These are phyloP conservation scores for Phyllachora maydis DNA, from an alignment of 2,329 filamentous ascomycete genomes.

Conservation along the genomic window DNA sequence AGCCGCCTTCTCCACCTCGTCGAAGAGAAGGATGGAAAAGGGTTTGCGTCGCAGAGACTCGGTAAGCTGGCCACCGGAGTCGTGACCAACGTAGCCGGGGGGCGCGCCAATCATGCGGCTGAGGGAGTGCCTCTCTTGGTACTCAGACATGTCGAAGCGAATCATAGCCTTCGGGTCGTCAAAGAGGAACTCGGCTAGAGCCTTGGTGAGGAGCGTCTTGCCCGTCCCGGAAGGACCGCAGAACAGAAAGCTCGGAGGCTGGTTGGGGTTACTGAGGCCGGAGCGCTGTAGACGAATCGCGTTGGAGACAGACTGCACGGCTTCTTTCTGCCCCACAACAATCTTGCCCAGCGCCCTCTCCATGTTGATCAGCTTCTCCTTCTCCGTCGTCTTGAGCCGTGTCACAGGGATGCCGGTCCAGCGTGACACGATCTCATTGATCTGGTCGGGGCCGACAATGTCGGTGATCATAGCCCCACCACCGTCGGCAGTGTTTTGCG, in stretches of 20 bases:
- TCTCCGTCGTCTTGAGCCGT: slow-evolving; percentile 81
- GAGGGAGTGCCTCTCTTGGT: slow-evolving; percentile 88
- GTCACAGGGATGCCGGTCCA: slow-evolving; percentile 99
- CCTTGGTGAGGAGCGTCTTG: slow-evolving; percentile 94
- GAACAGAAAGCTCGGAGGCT: slow-evolving; percentile 95
- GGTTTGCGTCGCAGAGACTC: slow-evolving; percentile 85
- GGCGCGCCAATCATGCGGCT: slow-evolving; percentile 96
- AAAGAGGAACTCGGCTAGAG: slow-evolving; percentile 91
- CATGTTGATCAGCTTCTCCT: slow-evolving; percentile 97
- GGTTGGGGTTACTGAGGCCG: slow-evolving; percentile 85
- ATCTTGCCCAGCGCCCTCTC: slow-evolving; percentile 66
- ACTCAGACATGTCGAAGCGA: slow-evolving; percentile 98
- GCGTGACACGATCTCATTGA: slow-evolving; percentile 92
- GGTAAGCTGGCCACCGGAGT: slow-evolving; percentile 86
- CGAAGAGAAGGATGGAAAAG: slow-evolving; percentile 94
- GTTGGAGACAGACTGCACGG: slow-evolving; percentile 81
- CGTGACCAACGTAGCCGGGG: slow-evolving; percentile 91
- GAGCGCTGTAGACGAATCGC: slow-evolving; percentile 90
- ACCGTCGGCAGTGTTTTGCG: slow-evolving; percentile 29
- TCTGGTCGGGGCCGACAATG: slow-evolving; percentile 87
- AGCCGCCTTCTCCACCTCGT: slow-evolving; percentile 95
- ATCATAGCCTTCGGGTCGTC: slow-evolving; percentile 97
- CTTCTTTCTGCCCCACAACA: slow-evolving; percentile 87
- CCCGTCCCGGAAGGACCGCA: slow-evolving; percentile 95
- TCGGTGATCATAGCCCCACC: slow-evolving; percentile 70